Evolutionary conservation across 148 eudicot species (phyloP), one percentile per base, ranked within the genome.

Genomic region (Heliosperma pusillum): DNA sequence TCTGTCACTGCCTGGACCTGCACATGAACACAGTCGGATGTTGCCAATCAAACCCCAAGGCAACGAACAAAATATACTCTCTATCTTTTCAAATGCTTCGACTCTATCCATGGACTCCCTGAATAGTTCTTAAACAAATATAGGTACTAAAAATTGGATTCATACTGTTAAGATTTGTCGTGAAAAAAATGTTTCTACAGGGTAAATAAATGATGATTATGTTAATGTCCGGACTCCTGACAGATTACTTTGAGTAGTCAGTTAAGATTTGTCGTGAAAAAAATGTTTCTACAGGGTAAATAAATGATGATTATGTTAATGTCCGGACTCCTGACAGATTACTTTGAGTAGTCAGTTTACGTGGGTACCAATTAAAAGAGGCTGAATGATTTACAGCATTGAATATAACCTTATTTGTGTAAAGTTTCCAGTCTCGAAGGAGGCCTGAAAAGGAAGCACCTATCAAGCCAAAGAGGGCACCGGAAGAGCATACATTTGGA

Each of bases 381-480:
- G 17, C 53, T 47, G 53, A 47, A 47, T 10, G 4, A 16, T 15
- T 3, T 7, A 45, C 30, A 56, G 3, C 19, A 74, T 72, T 21
- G 73, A 8, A 75, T 20, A 64, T 52, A 67, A 92, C 96, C 97
- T 93, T 93, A 57, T 84, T 76, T 24, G 78, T 66, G 75, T 87
- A 90, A 64, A 83, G 70, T 52, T 79, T 82, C 97, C 96, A 93
- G 80, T 90, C 86, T 26, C 85, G 83, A 66, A 86, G 74, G 80
- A 93, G 91, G 71, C 89, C 93, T 4, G 96, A 87, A 72, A 93
- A 72, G 59, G 87, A 79, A 68, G 90, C 84, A 40, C 97, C 97
- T 44, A 89, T 87, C 82, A 93, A 77, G 45, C 97, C 97, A 78
- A 87, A 90, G 70, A 93, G 85, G 79, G 97, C 89, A 74, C 87